phyloP scores from a whole-genome alignment of 768 basidiomycete species.

The Lenzites betulinus region DNA sequence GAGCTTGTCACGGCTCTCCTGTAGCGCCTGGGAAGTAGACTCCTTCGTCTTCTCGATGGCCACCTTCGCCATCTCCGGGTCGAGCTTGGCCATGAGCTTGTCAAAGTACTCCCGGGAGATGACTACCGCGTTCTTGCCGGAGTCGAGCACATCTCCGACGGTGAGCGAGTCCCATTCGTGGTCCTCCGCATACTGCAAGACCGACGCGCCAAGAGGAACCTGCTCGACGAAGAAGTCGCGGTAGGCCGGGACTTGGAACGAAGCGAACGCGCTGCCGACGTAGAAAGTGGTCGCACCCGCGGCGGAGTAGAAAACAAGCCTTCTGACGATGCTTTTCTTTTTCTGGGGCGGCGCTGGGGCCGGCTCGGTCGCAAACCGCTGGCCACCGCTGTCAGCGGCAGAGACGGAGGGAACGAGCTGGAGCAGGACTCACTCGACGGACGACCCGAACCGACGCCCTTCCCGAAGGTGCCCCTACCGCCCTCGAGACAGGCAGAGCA shows the following conservation, averaged over 20 bases:
- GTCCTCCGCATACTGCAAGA: slow-evolving; percentile 82
- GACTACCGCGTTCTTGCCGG: slow-evolving; percentile 53
- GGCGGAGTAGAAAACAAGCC: slow-evolving; percentile 67
- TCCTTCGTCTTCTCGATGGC: slow-evolving; percentile 38
- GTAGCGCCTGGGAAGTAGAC: slow-evolving; percentile 39
- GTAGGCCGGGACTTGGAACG: slow-evolving; percentile 77
- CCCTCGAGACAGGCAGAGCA: slow-evolving; percentile 57
- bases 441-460: slow-evolving; percentile 52
- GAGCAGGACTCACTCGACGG: slow-evolving; percentile 53
- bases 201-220: slow-evolving; percentile 74
- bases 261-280: slow-evolving; percentile 74
- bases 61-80: slow-evolving; percentile 34
- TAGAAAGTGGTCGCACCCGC: slow-evolving; percentile 77
- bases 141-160: slow-evolving; percentile 54
- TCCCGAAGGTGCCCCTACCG: slow-evolving; percentile 44
- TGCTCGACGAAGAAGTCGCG: slow-evolving; percentile 83
- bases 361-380: slow-evolving; percentile 69
- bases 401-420: slow-evolving; percentile 8
- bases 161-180: slow-evolving; percentile 80
- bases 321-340: slow-evolving; percentile 56
- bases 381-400: slow-evolving; percentile 15
- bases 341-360: slow-evolving; percentile 48
- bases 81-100: slow-evolving; percentile 16
- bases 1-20: slow-evolving; percentile 48
- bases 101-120: slow-evolving; percentile 53